These are phyloP conservation scores for Monosporozyma solicola DNA, from an alignment of 805 yeast genomes.

Conservation along the genomic window DNA sequence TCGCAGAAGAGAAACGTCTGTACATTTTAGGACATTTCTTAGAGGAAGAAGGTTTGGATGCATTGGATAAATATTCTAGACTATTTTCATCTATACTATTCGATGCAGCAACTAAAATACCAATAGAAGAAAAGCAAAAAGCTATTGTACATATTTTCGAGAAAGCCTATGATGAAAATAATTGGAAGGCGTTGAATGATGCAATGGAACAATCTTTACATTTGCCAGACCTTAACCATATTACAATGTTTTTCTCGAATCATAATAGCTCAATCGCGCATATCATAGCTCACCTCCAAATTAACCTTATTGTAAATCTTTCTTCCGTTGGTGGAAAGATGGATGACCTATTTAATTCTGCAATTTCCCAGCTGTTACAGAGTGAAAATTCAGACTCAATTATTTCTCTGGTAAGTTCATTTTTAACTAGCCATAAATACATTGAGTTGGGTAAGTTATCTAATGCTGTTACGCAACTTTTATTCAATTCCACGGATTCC, in stretches of 20 bases:
- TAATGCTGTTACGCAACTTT: background rate
- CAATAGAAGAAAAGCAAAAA: background rate
- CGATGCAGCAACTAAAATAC: background rate
- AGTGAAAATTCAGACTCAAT: background rate
- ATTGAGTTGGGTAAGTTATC: background rate
- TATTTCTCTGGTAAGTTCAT: background rate
- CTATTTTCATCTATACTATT: background rate
- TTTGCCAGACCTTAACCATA: background rate
- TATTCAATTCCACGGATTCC: background rate
- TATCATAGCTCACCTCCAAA: background rate
- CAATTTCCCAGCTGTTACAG: background rate
- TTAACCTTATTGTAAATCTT: background rate
- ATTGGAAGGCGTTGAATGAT: background rate
- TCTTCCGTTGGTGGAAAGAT: background rate
- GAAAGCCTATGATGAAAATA: background rate
- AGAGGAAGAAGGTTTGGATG: background rate
- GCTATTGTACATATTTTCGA: background rate
- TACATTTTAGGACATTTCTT: background rate
- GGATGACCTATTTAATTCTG: background rate
- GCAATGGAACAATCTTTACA: background rate
- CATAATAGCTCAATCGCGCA: background rate
- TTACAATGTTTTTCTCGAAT: background rate
- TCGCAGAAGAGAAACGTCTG: background rate
- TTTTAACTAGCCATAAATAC: background rate
- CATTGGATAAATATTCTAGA: background rate